These are phyloP conservation scores for Mortierella antarctica DNA, from an alignment of 192 early-diverging fungal genomes.

Conservation along the genomic window DNA sequence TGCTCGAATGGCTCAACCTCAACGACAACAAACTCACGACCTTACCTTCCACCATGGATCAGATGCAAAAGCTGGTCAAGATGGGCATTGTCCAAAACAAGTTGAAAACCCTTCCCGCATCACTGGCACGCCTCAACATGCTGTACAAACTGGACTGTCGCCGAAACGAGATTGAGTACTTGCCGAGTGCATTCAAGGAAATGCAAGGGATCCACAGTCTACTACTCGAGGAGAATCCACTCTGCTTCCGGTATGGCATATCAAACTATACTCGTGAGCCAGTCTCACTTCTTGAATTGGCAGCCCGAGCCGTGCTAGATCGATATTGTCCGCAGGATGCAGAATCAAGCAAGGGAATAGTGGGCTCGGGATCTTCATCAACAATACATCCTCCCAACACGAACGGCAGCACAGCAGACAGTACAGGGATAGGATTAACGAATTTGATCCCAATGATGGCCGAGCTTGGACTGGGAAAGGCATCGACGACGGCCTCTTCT, in stretches of 20 bases:
- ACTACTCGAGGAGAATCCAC: constrained; percentile 48
- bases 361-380: not conserved
- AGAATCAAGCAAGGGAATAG: not conserved
- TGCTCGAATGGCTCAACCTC: constrained; percentile 60
- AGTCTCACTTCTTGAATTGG: constrained; percentile 27
- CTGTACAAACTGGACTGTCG: constrained; percentile 59
- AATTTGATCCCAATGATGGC: constrained; percentile 25
- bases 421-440: not conserved
- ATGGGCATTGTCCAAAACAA: constrained; percentile 62
- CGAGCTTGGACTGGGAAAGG: constrained; percentile 19
- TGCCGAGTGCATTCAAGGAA: constrained; percentile 53
- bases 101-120: constrained; percentile 40
- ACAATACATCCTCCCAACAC: not conserved
- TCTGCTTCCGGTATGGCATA: constrained; percentile 34
- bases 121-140: constrained; percentile 35
- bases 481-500: constrained; percentile 10
- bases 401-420: not conserved
- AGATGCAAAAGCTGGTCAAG: constrained; percentile 55
- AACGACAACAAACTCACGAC: constrained; percentile 57
- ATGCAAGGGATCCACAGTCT: constrained; percentile 48
- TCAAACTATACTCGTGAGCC: constrained; percentile 26
- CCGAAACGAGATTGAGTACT: constrained; percentile 52
- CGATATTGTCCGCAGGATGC: constrained; percentile 21
- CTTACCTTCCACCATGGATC: constrained; percentile 45
- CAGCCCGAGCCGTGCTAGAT: constrained; percentile 34